phyloP scores from a whole-genome alignment of 495 filamentous ascomycete genomes.

The Aspergillus panamensis region DNA sequence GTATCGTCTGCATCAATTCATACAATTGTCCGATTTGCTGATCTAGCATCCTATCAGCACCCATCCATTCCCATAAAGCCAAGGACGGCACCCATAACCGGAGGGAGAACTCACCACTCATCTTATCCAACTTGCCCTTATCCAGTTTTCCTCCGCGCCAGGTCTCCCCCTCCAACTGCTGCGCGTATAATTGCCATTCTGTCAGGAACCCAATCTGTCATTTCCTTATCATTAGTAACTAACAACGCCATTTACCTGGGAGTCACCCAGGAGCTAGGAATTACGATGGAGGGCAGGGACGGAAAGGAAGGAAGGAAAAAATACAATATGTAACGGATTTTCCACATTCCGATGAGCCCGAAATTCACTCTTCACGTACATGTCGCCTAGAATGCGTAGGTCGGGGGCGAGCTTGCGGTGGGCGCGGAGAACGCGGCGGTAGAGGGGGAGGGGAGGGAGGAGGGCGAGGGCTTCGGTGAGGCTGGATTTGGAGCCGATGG shows the following conservation, averaged over 20 bases:
- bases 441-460: constrained; percentile 86
- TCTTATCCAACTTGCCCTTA: constrained; percentile 74
- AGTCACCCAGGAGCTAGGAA: neutral
- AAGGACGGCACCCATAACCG: too few species aligned
- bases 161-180: constrained; percentile 77
- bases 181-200: constrained; percentile 94
- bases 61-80: constrained; percentile 1
- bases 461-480: constrained; percentile 66
- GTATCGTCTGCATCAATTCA: constrained; percentile 86
- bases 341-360: constrained; percentile 75
- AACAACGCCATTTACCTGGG: neutral
- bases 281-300: neutral
- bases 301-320: constrained; percentile 20
- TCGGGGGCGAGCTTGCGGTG: constrained; percentile 75
- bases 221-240: constrained; percentile 1
- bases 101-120: constrained; percentile 78
- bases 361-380: constrained; percentile 90
- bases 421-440: constrained; percentile 78
- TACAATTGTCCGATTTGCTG: constrained; percentile 92
- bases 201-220: constrained; percentile 88
- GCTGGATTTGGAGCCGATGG: constrained; percentile 46
- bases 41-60: constrained; percentile 49
- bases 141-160: constrained; percentile 82
- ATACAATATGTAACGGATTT: constrained; percentile 88
- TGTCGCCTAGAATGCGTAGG: constrained; percentile 79